Evolutionary conservation across 371 early-diverging fungal genomes (phyloP).

Genomic region (Amoeboaphelidium protococcarum): DNA sequence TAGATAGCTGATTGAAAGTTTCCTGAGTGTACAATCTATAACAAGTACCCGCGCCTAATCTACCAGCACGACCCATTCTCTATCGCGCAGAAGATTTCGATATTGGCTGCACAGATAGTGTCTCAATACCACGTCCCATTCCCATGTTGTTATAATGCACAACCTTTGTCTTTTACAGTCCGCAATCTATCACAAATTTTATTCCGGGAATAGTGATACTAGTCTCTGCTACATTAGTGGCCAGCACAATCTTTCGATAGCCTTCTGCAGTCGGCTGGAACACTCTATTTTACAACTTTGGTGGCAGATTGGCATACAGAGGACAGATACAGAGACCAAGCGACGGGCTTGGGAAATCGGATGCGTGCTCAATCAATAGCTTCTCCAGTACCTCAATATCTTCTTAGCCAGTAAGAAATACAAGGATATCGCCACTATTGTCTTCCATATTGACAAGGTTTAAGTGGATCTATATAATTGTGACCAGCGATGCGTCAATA

Average conservation of each 20-base stretch:
- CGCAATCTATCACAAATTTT: constrained; percentile 72
- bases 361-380: constrained; percentile 40
- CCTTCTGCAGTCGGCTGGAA: constrained; percentile 49
- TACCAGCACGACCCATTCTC: constrained; percentile 91
- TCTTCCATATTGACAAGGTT: too few species aligned
- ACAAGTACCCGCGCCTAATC: constrained; percentile 90
- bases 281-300: constrained; percentile 75
- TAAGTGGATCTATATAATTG: constrained; percentile 83
- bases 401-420: constrained; percentile 96
- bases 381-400: constrained; percentile 89
- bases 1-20: constrained; percentile 84
- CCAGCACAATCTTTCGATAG: constrained; percentile 23
- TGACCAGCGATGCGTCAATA: constrained; percentile 71
- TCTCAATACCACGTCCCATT: constrained; percentile 93
- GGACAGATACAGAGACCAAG: constrained; percentile 74
- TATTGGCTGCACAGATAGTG: constrained; percentile 74
- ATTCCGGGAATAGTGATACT: constrained; percentile 63
- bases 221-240: constrained; percentile 47
- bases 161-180: constrained; percentile 89
- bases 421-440: constrained; percentile 71
- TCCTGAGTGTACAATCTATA: constrained; percentile 90
- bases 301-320: constrained; percentile 78
- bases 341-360: constrained; percentile 63
- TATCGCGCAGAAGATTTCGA: constrained; percentile 92
- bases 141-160: constrained; percentile 73